Conservation (phyloP, 345 rosid genomes). For the Odontarrhena argentea region DNA sequence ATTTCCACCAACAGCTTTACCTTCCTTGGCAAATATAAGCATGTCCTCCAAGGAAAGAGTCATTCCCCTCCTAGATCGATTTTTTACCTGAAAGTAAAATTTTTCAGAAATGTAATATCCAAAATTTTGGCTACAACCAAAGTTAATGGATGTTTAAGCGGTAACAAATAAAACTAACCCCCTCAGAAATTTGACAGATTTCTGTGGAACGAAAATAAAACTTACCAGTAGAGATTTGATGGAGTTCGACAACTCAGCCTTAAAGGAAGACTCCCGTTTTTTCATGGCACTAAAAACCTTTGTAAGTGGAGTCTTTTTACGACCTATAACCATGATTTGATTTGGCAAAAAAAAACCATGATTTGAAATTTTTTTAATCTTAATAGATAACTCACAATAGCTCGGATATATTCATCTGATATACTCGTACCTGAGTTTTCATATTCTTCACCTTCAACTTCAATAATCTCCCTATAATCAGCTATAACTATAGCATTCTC, state of each 20-base stretch:
- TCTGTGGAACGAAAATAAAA: constrained; percentile 13
- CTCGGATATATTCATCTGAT: constrained; percentile 24
- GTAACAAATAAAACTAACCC: neutral
- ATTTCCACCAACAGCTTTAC: constrained; percentile 39
- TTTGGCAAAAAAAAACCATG: neutral
- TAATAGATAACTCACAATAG: constrained; percentile 9
- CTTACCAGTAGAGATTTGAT: constrained; percentile 57
- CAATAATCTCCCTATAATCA: constrained; percentile 44
- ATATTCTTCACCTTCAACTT: constrained; percentile 38
- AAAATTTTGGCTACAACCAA: constrained; percentile 5
- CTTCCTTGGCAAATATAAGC: constrained; percentile 53
- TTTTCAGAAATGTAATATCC: constrained; percentile 12
- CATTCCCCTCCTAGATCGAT: constrained; percentile 38
- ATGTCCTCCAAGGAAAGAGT: constrained; percentile 62
- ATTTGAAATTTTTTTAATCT: constrained; percentile 17
- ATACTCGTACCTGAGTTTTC: constrained; percentile 43
- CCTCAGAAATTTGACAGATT: constrained; percentile 1
- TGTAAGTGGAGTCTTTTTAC: constrained; percentile 47
- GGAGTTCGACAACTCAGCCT: constrained; percentile 51
- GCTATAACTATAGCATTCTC: constrained; percentile 55
- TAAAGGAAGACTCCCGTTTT: constrained; percentile 67
- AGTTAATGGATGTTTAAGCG: constrained; percentile 24
- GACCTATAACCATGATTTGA: constrained; percentile 47
- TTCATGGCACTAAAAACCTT: constrained; percentile 60
- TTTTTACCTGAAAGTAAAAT: constrained; percentile 51